Conservation (phyloP, 495 filamentous ascomycete genomes). For the Bathelium albidoporum region DNA sequence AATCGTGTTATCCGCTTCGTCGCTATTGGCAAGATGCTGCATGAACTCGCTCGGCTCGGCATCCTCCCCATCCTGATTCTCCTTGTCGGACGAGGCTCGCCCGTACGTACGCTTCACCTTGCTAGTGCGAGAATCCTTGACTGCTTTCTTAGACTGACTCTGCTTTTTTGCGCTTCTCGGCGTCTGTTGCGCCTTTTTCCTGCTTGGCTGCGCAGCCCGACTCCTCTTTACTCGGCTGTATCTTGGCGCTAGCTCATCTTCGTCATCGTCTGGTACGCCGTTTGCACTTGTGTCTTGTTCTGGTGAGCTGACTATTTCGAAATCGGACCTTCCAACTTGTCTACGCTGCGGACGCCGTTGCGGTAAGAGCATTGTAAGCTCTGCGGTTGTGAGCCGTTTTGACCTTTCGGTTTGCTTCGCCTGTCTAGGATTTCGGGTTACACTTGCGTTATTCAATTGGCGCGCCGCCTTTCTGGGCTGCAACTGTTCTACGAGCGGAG, state of each 20-base stretch:
- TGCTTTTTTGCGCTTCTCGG: conserved; percentile 39
- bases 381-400: conserved; percentile 26
- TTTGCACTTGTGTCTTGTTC: conserved; percentile 20
- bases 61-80: conserved; percentile 19
- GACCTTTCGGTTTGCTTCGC: conserved; percentile 16
- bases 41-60: conserved; percentile 16
- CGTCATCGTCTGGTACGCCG: conserved; percentile 21
- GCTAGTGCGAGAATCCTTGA: neutral
- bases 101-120: neutral
- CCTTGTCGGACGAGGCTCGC: conserved; percentile 7
- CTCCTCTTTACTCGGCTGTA: neutral
- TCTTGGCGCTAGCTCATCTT: conserved; percentile 27
- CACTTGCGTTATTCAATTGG: neutral
- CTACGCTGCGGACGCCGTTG: conserved; percentile 18
- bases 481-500: neutral
- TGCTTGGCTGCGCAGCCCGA: conserved; percentile 10
- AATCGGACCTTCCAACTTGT: conserved; percentile 17
- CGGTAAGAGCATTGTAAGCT: conserved; percentile 29
- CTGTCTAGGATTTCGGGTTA: conserved; percentile 19
- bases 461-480: neutral
- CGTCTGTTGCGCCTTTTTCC: conserved; percentile 22
- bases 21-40: conserved; percentile 3
- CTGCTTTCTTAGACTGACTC: conserved; percentile 25
- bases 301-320: conserved; percentile 20
- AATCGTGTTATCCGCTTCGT: conserved; percentile 16